Conservation (phyloP, 2,329 filamentous ascomycete genomes). For the Hypomyces rosellus region DNA sequence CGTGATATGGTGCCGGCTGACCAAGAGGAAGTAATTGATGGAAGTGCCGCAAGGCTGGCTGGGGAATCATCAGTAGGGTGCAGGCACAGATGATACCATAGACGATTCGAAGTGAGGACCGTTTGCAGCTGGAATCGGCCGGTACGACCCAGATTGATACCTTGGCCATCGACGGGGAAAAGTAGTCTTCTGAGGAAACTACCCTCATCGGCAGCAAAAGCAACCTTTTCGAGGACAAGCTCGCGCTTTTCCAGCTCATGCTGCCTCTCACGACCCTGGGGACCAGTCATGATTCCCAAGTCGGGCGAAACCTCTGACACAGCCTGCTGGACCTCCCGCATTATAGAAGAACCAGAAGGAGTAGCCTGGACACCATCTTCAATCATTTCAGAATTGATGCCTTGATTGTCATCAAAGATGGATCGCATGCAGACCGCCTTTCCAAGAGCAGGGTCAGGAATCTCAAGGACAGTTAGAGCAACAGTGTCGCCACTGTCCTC, state of each 20-base stretch:
- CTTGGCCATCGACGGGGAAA: constrained; percentile 69
- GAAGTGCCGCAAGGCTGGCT: constrained; percentile 63
- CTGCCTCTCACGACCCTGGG: constrained; percentile 65
- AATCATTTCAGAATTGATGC: constrained; percentile 97
- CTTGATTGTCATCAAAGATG: constrained; percentile 85
- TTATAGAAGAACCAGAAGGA: constrained; percentile 69
- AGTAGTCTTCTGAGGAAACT: constrained; percentile 77
- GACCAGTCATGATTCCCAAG: constrained; percentile 65
- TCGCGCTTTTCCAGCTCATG: constrained; percentile 76
- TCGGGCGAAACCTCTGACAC: constrained; percentile 71
- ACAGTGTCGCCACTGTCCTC: constrained; percentile 79
- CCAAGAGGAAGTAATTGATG: constrained; percentile 76
- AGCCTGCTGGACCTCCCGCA: constrained; percentile 81
- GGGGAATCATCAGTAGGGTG: constrained; percentile 88
- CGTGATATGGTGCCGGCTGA: constrained; percentile 88
- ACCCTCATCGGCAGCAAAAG: constrained; percentile 71
- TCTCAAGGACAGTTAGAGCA: constrained; percentile 79
- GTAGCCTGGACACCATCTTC: constrained; percentile 80
- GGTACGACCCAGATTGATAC: constrained; percentile 71
- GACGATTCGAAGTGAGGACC: constrained; percentile 73
- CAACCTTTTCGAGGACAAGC: constrained; percentile 77
- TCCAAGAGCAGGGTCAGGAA: constrained; percentile 71
- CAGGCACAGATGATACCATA: constrained; percentile 90
- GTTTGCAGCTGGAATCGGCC: constrained; percentile 73
- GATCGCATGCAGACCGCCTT: constrained; percentile 86